Percentiles rank a stretch among this genome's conserved stretches.
These are phyloP conservation scores for Clausena lansium DNA, from an alignment of 345 rosid species.

Conservation along the genomic window DNA sequence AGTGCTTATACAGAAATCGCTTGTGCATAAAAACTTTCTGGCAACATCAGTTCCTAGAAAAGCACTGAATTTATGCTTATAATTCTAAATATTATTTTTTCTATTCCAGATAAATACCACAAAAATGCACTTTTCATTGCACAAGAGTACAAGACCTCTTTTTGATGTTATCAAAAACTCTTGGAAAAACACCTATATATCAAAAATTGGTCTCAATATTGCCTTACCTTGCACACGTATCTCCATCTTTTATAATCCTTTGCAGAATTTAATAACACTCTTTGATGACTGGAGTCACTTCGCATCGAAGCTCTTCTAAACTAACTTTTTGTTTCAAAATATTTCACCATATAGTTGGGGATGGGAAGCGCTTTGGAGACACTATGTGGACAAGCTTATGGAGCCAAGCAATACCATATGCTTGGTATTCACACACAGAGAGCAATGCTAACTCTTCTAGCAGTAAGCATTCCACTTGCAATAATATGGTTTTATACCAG, in stretches of 20 bases:
- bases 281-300: not conserved
- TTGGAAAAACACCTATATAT: too few relatives aligned
- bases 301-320: not conserved
- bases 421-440: slow-evolving; percentile 62
- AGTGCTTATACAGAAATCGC: not conserved
- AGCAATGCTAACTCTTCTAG: slow-evolving; percentile 56
- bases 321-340: not conserved
- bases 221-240: too few relatives aligned
- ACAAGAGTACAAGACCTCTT: not conserved
- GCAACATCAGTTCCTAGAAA: not conserved
- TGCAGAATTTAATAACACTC: not conserved
- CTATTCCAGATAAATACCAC: too few relatives aligned
- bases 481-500: slow-evolving; percentile 51
- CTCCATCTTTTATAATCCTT: too few relatives aligned
- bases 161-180: not conserved
- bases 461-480: slow-evolving; percentile 49
- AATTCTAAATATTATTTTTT: too few relatives aligned
- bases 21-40: not conserved
- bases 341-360: slow-evolving; percentile 37
- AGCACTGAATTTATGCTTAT: not conserved
- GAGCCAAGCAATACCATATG: slow-evolving; percentile 65
- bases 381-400: slow-evolving; percentile 66
- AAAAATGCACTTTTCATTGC: too few relatives aligned
- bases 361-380: slow-evolving; percentile 74
- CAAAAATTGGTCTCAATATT: too few relatives aligned